These are phyloP conservation scores for Allium sativum DNA, from an alignment of 106 monocot species.

Conservation along the genomic window DNA sequence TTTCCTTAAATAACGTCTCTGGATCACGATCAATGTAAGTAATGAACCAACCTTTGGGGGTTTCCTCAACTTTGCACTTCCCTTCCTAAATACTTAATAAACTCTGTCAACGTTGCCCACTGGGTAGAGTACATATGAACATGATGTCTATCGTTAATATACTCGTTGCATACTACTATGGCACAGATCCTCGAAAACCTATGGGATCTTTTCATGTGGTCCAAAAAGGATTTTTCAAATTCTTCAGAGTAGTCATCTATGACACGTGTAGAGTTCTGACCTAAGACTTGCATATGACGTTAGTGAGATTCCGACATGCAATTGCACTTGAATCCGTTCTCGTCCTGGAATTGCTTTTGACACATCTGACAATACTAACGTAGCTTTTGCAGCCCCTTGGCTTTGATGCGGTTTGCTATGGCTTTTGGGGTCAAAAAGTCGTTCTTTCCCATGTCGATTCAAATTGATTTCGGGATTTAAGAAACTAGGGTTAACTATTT, in stretches of 20 bases:
- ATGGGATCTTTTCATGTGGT: conserved; percentile 74
- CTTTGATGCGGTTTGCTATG: conserved; percentile 88
- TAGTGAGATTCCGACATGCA: no score
- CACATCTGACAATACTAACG: no score
- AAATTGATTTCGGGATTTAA: no score
- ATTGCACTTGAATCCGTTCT: conserved; percentile 98
- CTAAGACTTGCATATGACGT: conserved; percentile 97
- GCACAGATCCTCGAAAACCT: conserved; percentile 85
- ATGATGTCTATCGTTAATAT: conserved; percentile 84
- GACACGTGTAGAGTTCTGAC: conserved; percentile 70
- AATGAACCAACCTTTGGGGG: conserved; percentile 97
- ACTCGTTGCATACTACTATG: conserved; percentile 96
- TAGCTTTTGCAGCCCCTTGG: no score
- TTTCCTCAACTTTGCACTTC: conserved; percentile 95
- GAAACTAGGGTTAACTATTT: background rate
- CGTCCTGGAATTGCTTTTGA: conserved; percentile 78
- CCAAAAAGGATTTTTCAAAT: conserved; percentile 65
- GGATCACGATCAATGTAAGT: conserved; percentile 96
- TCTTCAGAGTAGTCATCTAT: conserved; percentile 81
- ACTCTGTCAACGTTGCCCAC: conserved; percentile 94
- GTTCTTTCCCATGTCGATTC: conserved; percentile 68
- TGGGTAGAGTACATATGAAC: conserved; percentile 94
- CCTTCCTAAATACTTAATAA: conserved; percentile 89
- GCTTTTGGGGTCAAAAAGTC: conserved; percentile 97
- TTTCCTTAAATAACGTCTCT: conserved; percentile 21